Base-by-base conservation (phyloP, 176 grass and related monocot species). In the Puya raimondii region DNA sequence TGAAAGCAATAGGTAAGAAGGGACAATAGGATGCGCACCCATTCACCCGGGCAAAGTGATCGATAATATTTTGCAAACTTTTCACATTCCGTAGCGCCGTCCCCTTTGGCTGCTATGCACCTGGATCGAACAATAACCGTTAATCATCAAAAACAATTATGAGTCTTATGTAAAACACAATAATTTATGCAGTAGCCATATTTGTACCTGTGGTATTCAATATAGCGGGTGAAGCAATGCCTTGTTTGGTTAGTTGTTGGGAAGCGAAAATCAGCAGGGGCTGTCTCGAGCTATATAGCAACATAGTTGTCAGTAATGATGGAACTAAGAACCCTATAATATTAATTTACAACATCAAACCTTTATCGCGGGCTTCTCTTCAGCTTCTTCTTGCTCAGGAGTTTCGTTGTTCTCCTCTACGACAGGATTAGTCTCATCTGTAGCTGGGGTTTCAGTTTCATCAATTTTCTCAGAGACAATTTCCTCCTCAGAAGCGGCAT, bases 231-330 rank as follows among this genome's bases (percentile, higher is more conserved):
- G 76, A 96, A 90, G 70, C 87, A 96, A 78, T 96, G 91, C 23
- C 91, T 86, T 51, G 87, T 90, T 72, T 96, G 84, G 85, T 96
- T 96, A 59, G 87, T 90, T 69, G 91, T 90, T 51, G 91, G 91
- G 66, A 96, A 96, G 74, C 87, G 84, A 25, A 90, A 87, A 87
- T 96, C 87, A 78, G 91, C 91, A 25, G 87, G 91, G 74, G 91
- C 87, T 5, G 84, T 96, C 79, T 96, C 87, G 68, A 90, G 73
- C 91, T 96, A 77, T 53, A 81, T 67, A 71, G 23, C 52, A 49
- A 51, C 23, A 50, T 26, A 73, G n/a, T 65, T 48, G 73, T 72
- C 49, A 29, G 73, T 51, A 91, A 49, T 53, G 12, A 14, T 2
- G 47, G 33, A 10, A 52, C 20, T 66, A 58, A 29, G 15, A 16